Evolutionary conservation across 768 basidiomycete genomes (phyloP), one percentile per base, ranked within the genome.

Genomic region (Boletus pseudo-olivaceus): DNA sequence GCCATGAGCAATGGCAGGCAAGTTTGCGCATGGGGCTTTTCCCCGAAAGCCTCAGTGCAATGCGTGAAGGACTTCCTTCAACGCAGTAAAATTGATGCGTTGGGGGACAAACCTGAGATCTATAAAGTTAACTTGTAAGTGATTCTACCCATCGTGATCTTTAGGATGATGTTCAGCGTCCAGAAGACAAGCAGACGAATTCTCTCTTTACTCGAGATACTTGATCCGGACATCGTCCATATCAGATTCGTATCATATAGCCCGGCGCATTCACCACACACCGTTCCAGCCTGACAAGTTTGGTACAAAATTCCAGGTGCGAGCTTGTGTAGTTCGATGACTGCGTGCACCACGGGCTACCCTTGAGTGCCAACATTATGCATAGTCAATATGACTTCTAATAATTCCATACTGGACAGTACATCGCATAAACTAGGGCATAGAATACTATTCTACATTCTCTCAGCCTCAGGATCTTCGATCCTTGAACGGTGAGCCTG

Each of bases 181-280:
- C 46, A 26, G 56, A 55, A 76, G 77, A 44, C 74, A 74, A 30
- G 48, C 69, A 19, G 62, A 61, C 20, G 62, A 69, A 35, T 82
- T 80, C 59, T 72, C 77, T 7, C 41, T 80, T 53, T 74, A 72
- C 58, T 77, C 83, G 26, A 79, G 81, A 44, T 82, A 79, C 58
- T 58, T 84, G 10, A 74, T 91, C 27, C 81, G 80, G 33, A 68
- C 87, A 49, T 66, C 71, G 3, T 81, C 82, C 0, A 70, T 76
- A 17, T 76, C 86, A 9, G 87, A 91, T 62, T 90, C 90, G 1
- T 81, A 88, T 60, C 81, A 80, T 49, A 69, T 91, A 26, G 84
- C 83, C 19, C 82, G 86, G 47, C 67, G 73, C 35, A 55, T 85
- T 42, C 87, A 93, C 65, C 78, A 82, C 75, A 83, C 80, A 1